Conservation (phyloP, 768 basidiomycete genomes). For the Tephrocybe sp. region DNA sequence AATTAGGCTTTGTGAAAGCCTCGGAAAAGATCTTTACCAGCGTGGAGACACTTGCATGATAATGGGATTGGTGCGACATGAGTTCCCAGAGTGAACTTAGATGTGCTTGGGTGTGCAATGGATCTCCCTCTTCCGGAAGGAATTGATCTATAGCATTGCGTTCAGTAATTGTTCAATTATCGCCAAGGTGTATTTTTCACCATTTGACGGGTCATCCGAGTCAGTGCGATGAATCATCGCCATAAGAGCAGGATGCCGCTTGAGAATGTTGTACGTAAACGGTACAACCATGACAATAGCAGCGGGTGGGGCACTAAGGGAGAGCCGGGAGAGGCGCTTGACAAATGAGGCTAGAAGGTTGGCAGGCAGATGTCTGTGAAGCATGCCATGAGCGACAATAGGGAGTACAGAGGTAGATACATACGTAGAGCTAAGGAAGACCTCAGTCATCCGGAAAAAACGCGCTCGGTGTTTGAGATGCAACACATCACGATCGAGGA, state of each 20-base stretch:
- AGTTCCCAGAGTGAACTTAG: conserved; percentile 95
- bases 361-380: conserved; percentile 72
- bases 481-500: conserved; percentile 83
- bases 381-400: neutral
- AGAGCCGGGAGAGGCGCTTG: conserved; percentile 84
- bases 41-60: conserved; percentile 84
- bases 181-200: conserved; percentile 18
- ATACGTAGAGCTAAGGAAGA: conserved; percentile 90
- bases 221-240: conserved; percentile 79
- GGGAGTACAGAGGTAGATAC: conserved; percentile 19
- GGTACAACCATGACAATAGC: conserved; percentile 90
- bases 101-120: conserved; percentile 74
- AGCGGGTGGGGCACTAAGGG: conserved; percentile 83
- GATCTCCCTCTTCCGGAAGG: conserved; percentile 61
- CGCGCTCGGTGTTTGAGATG: conserved; percentile 92
- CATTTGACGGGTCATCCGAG: conserved; percentile 31
- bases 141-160: conserved; percentile 56
- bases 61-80: conserved; percentile 73
- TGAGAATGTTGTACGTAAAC: conserved; percentile 92
- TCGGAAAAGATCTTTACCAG: conserved; percentile 83
- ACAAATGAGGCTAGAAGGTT: conserved; percentile 93
- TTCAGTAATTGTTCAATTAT: neutral
- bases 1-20: conserved; percentile 91
- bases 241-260: conserved; percentile 90
- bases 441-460: conserved; percentile 90